Base-by-base conservation (phyloP, 441 rosid genomes). In the Adansonia rubrostipa region DNA sequence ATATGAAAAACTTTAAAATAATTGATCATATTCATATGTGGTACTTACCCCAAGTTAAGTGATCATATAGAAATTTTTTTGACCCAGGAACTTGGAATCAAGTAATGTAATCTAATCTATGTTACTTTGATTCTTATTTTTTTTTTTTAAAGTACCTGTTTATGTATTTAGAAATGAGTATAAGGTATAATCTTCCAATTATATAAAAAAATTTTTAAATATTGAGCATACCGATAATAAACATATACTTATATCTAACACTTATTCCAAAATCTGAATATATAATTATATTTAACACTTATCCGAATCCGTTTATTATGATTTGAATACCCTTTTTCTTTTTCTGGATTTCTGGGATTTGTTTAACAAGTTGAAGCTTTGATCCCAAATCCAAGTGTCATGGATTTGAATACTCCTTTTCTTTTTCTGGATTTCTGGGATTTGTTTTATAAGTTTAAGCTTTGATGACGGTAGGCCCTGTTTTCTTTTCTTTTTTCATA, bases 371-470 rank as follows among this genome's bases (percentile, higher is more conserved):
- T 79, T 77, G 60, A 70, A 80, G 77, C 75, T 77, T 71, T 64
- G 50, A 64, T 42, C 40, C 40, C 40, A 36, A 36, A 36, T 36
- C 40, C 40, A 36, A 36, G 40, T 36, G 40, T 20, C 10, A 19
- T 7, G 20, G 17, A 19, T 9, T 4, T 11, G 57, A 44, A 61
- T 73, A 62, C 61, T 75, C 79, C 19, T 77, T 50, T 50, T 50
- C 67, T 76, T 84, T 77, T 22, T 62, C 82, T 70, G 74, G 76
- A 74, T 80, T 82, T 82, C 79, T 78, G 81, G 87, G 80, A 71
- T 60, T 73, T 78, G 64, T 82, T 28, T 60, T 48, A 11, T 71
- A 74, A 75, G 77, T 79, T 77, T 64, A 70, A 80, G 77, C 75
- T 78, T 71, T 64, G 50, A 64, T 42, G 61, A 17, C 15, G 24